Evolutionary conservation across 179 eudicot genomes (phyloP), one percentile per base, ranked within the genome.

Genomic region (Carnegiea gigantea): DNA sequence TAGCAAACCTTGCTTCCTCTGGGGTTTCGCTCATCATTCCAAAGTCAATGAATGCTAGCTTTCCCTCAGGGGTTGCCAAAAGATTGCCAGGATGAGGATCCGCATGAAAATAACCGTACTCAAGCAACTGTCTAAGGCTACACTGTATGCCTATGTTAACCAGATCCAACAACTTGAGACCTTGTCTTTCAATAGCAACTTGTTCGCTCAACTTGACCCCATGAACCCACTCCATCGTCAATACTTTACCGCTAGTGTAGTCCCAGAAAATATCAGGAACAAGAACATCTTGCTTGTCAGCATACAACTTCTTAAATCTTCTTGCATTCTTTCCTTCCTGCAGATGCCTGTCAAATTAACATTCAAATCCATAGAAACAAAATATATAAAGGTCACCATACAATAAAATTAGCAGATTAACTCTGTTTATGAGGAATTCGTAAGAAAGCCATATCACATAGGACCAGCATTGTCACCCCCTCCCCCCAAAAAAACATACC

Each of bases 21-120:
- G 99, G 99, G 74, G 99, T 97, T 86, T 97, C 99, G 82, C 99
- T 97, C 99, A 97, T 97, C 99, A 97, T 97, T 77, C 99, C 99
- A 86, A 97, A 97, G 90, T 97, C 99, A 83, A 97, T 89, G 88
- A 97, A 97, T 74, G 99, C 99, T 78, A 97, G 97, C 88, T 95
- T 97, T 78, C 99, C 99, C 75, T 97, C 99, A 43, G 98, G 93
- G 67, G 99, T 97, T 20, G 99, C 99, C 85, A 97, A 86, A 70
- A 97, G 93, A 87, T 97, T 97, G 49, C 99, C 99, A 79, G 99
- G 99, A 90, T 97, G 99, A 78, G 99, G 99, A 88, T 97, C 99
- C 5, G 99, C 99, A 81, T 97, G 99, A 85, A 97, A 97, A 86
- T 95, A 97, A 75, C 99, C 99, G 77, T 95, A 97, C 85, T 97